Evolutionary conservation across 2,329 filamentous ascomycete species (phyloP).

Genomic region (Nannizzia gypsea): DNA sequence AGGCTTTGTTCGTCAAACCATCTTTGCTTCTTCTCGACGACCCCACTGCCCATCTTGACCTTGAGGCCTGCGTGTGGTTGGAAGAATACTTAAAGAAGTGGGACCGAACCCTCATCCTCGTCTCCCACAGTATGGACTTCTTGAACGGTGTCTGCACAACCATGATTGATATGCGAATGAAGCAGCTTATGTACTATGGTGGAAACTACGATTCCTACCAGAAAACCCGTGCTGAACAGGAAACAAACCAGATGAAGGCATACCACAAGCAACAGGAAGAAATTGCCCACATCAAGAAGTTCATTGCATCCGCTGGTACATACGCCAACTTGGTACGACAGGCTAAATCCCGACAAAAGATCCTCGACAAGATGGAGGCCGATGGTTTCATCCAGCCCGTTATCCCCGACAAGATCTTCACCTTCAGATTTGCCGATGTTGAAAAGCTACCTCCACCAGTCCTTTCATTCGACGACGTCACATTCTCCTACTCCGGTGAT

Average conservation of each 20-base stretch:
- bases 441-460: slow-evolving; percentile 98
- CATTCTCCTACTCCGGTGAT: slow-evolving; percentile 93
- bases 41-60: slow-evolving; percentile 96
- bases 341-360: slow-evolving; percentile 99
- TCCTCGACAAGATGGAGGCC: slow-evolving; percentile 99
- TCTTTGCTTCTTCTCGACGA: slow-evolving; percentile 92
- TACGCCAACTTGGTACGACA: slow-evolving; percentile 98
- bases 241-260: slow-evolving; percentile 97
- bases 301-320: slow-evolving; percentile 98
- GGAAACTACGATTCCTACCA: slow-evolving; percentile 98
- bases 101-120: slow-evolving; percentile 90
- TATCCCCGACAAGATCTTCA: slow-evolving; percentile 73
- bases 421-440: slow-evolving; percentile 95
- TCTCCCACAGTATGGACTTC: slow-evolving; percentile 98
- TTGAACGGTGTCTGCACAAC: slow-evolving; percentile 94
- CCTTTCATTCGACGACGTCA: slow-evolving; percentile 90
- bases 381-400: slow-evolving; percentile 97
- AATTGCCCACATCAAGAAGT: slow-evolving; percentile 99
- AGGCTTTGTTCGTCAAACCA: slow-evolving; percentile 97
- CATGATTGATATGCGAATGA: slow-evolving; percentile 97
- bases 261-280: slow-evolving; percentile 99
- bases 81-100: slow-evolving; percentile 99
- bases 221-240: slow-evolving; percentile 89
- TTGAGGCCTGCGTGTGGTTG: slow-evolving; percentile 98
- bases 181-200: slow-evolving; percentile 90